phyloP scores from a whole-genome alignment of 495 filamentous ascomycete species.

The Rostrohypoxylon terebratum region DNA sequence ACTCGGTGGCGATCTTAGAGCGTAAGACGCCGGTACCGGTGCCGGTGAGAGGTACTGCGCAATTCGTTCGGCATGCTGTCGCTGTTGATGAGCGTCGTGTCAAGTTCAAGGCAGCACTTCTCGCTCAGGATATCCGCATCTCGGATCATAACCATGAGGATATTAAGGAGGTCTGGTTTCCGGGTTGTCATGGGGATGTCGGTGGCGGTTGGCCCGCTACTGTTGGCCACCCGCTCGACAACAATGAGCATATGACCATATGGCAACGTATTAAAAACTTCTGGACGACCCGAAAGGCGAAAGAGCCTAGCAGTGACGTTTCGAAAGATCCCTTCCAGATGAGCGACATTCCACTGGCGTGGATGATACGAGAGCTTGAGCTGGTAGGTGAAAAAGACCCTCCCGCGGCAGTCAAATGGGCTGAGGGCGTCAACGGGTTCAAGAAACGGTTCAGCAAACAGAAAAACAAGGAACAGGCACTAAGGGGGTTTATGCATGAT shows the following conservation, averaged over 20 bases:
- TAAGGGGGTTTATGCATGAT: constrained; percentile 47
- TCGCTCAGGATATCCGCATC: constrained; percentile 45
- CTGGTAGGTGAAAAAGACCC: constrained; percentile 38
- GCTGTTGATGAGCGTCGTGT: constrained; percentile 60
- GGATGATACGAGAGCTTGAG: constrained; percentile 57
- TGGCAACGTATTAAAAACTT: constrained; percentile 45
- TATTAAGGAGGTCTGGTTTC: constrained; percentile 51
- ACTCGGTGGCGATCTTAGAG: constrained; percentile 53
- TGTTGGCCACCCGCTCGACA: constrained; percentile 19
- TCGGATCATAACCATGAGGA: constrained; percentile 39
- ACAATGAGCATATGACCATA: constrained; percentile 31
- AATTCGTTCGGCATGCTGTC: constrained; percentile 58
- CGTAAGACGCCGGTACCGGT: constrained; percentile 59
- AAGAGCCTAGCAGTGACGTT: constrained; percentile 34
- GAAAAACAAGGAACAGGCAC: constrained; percentile 40
- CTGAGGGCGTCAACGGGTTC: constrained; percentile 37
- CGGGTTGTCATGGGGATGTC: constrained; percentile 57
- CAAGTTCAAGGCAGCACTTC: constrained; percentile 55
- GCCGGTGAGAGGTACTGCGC: constrained; percentile 47
- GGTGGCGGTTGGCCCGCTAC: constrained; percentile 53
- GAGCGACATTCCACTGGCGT: constrained; percentile 54
- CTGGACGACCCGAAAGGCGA: constrained; percentile 42
- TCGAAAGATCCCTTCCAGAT: constrained; percentile 46
- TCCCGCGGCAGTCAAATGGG: constrained; percentile 42
- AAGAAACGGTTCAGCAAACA: constrained; percentile 29